phyloP scores from a whole-genome alignment of 768 basidiomycete species.

The Hypsizygus marmoreus region DNA sequence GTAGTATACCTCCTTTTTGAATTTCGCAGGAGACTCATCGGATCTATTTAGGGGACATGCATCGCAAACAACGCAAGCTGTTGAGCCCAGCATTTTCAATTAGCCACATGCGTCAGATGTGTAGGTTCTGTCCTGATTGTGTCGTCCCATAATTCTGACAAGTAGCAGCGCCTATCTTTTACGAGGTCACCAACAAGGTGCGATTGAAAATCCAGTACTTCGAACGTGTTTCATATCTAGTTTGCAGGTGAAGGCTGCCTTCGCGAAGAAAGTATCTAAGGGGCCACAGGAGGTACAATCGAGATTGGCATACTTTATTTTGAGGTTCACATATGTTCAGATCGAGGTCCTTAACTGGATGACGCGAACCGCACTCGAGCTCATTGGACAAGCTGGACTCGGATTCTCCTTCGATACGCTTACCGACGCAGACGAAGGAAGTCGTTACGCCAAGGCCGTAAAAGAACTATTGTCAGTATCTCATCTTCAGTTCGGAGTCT shows the following conservation, averaged over 20 bases:
- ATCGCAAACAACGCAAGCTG: conserved; percentile 15
- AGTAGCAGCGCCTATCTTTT: conserved; percentile 13
- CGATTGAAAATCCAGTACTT: background rate
- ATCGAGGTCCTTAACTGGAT: conserved; percentile 19
- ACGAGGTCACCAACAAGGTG: conserved; percentile 17
- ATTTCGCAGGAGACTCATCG: no score
- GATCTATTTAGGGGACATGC: conserved; percentile 9
- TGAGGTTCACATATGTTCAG: no score
- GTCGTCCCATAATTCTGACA: background rate
- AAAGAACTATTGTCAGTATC: conserved; percentile 10
- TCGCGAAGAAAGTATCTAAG: conserved; percentile 1
- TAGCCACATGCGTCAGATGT: conserved; percentile 11
- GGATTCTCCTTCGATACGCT: conserved; percentile 19
- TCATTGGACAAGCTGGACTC: conserved; percentile 17
- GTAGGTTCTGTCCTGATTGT: background rate
- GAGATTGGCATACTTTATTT: background rate
- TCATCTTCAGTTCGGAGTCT: background rate
- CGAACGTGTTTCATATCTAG: background rate
- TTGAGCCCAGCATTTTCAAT: conserved; percentile 14
- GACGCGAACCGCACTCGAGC: conserved; percentile 12
- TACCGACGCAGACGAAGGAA: background rate
- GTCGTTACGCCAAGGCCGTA: conserved; percentile 7
- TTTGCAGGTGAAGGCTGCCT: conserved; percentile 6
- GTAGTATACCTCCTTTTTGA: no score
- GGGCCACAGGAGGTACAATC: conserved; percentile 11